These are phyloP conservation scores for Piedraia hortae DNA, from an alignment of 2,329 filamentous ascomycete species.

Conservation along the genomic window DNA sequence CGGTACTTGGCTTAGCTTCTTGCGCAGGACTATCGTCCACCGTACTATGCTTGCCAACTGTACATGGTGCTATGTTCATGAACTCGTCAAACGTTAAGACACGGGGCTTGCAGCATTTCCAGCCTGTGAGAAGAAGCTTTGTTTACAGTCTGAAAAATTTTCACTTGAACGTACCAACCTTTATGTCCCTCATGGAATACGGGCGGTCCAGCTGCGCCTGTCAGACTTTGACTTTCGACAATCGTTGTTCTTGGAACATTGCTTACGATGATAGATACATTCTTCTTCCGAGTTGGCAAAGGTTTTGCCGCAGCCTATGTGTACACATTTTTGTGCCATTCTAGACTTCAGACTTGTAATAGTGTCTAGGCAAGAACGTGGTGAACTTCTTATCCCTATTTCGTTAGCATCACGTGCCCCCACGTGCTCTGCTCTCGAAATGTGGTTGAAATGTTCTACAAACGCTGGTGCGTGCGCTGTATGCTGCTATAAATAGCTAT, in stretches of 20 bases:
- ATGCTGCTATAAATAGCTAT: no score
- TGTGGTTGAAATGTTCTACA: no score
- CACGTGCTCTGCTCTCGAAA: no score
- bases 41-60: slow-evolving; percentile 71
- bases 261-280: slow-evolving; percentile 58
- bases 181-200: slow-evolving; percentile 97
- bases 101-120: slow-evolving; percentile 91
- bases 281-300: slow-evolving; percentile 60
- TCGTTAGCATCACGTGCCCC: no score
- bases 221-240: not conserved
- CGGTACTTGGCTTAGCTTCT: slow-evolving; percentile 5
- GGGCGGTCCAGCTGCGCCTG: slow-evolving; percentile 19
- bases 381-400: no score
- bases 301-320: slow-evolving; percentile 78
- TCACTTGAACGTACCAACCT: slow-evolving; percentile 40
- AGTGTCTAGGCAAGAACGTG: no score
- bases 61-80: slow-evolving; percentile 74
- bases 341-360: no score
- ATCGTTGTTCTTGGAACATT: slow-evolving; percentile 1
- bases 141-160: no score
- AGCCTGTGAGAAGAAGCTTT: slow-evolving; percentile 2
- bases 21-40: slow-evolving; percentile 39
- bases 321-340: slow-evolving; percentile 77
- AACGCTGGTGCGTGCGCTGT: no score
- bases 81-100: slow-evolving; percentile 97